These are phyloP conservation scores for Haematococcus lacustris DNA, from an alignment of 139 green algal species.

Conservation along the genomic window DNA sequence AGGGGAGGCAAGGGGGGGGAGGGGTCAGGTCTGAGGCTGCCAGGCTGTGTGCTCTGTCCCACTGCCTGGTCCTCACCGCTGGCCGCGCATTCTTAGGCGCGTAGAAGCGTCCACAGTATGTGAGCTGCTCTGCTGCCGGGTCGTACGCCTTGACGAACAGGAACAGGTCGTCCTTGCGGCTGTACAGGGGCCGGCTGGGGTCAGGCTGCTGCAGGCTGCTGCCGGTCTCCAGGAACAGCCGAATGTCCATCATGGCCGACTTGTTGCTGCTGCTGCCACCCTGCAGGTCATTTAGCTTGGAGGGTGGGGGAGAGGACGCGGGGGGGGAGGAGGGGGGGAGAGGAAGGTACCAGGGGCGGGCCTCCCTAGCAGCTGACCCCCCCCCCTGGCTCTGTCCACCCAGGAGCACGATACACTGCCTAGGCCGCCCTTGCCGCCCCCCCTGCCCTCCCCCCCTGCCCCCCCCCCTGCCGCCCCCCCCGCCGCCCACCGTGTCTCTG, in stretches of 20 bases:
- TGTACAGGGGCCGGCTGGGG: too few species aligned
- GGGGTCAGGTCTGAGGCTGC: too few species aligned
- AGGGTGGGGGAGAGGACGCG: constrained; percentile 6
- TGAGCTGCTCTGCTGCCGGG: constrained; percentile 31
- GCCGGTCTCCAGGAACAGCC: constrained; percentile 72
- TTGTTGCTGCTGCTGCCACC: constrained; percentile 11
- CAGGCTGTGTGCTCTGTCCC: too few species aligned
- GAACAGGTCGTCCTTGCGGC: constrained; percentile 40
- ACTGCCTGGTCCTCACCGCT: too few species aligned
- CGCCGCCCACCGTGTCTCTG: constrained; percentile 12
- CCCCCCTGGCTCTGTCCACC: background rate
- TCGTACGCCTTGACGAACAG: constrained; percentile 94
- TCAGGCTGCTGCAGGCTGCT: too few species aligned
- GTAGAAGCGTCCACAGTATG: constrained; percentile 32
- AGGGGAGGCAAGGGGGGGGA: too few species aligned
- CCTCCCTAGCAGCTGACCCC: background rate
- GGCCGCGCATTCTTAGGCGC: too few species aligned
- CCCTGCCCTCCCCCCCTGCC: too few species aligned
- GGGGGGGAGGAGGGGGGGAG: too few species aligned
- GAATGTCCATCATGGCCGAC: constrained; percentile 54
- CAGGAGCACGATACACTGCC: too few species aligned
- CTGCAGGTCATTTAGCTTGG: background rate
- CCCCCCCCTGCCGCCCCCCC: too few species aligned
- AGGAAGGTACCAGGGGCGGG: background rate
- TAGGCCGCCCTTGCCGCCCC: too few species aligned